Base-by-base conservation (phyloP, 1,284 basidiomycete genomes). In the Ganoderma leucocontextum region DNA sequence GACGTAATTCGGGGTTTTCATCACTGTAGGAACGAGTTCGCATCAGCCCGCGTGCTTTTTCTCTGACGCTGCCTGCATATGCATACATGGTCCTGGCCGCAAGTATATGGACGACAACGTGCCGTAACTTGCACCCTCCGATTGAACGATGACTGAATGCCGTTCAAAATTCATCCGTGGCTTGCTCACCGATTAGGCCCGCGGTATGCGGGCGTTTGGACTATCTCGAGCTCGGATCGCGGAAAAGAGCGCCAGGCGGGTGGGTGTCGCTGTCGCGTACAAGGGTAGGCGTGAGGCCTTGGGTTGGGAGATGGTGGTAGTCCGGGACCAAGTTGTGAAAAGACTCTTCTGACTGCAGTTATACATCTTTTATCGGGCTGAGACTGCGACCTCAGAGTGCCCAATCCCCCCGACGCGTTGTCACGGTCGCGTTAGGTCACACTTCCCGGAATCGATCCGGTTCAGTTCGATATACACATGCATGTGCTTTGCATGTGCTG, bases 351-450 rank as follows among this genome's bases (percentile, higher is more conserved):
- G 22, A 49, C 33, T 55, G 53, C 33, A 35, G 53, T 1, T 19
- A 35, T 7, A 29, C 29, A 10, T 10, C 4, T 25, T 22, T 49
- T 44, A 4, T 29, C 29, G 29, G 29, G 29, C 29, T 29, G 29
- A 29, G 29, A 29, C 29, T 29, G 29, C 4, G 52, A 9, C 29
- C 10, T 55, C 12, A 19, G 1, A 33, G 29, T 25, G 12, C 33
- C 52, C 29, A 33, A 17, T 7, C 1, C 8, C 53, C 53, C 17
- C 53, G 53, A 19, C 53, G 53, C 53, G 53, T 8, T 10, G 53
- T 55, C 53, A 55, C 53, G 53, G 33, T 55, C 53, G 53, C 53
- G 53, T 55, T 9, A 33, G 29, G 53, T 55, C 53, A 55, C 53
- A 35, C 10, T 22, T 49, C 4, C 2, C 5, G 2, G 15, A 53